Evolutionary conservation across 176 grass and related monocot species (phyloP).

Genomic region (Cenchrus fungigraminus): DNA sequence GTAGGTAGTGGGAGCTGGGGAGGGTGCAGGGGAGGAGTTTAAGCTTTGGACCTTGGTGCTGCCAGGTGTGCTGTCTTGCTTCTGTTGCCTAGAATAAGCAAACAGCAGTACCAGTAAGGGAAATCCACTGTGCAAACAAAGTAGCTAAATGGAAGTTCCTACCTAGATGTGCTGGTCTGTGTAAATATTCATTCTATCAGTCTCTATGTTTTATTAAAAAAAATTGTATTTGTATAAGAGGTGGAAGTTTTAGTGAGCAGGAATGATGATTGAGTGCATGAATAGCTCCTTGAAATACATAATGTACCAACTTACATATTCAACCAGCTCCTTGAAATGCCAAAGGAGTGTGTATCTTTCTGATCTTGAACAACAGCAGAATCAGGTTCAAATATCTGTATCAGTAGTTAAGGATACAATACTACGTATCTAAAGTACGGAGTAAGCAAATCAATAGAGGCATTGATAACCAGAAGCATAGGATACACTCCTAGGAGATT

Average conservation of each 20-base stretch:
- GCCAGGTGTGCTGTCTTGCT: slow-evolving; percentile 45
- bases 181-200: slow-evolving; percentile 33
- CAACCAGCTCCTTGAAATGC: slow-evolving; percentile 63
- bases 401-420: slow-evolving; percentile 35
- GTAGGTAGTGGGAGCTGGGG: slow-evolving; percentile 42
- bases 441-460: slow-evolving; percentile 6
- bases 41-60: slow-evolving; percentile 7
- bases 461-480: slow-evolving; percentile 33
- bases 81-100: slow-evolving; percentile 52
- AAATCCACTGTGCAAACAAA: slow-evolving; percentile 23
- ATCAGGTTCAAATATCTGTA: slow-evolving; percentile 76
- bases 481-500: slow-evolving; percentile 66
- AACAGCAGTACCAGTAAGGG: slow-evolving; percentile 21
- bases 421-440: neutral
- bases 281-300: neutral
- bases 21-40: slow-evolving; percentile 17
- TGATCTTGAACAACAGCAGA: slow-evolving; percentile 51
- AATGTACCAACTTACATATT: slow-evolving; percentile 60
- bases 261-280: slow-evolving; percentile 3
- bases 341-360: slow-evolving; percentile 60
- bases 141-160: slow-evolving; percentile 21
- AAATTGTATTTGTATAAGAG: neutral
- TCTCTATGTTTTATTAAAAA: no score
- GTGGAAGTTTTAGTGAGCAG: slow-evolving; percentile 24
- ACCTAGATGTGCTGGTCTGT: neutral